phyloP scores from a whole-genome alignment of 1,139 yeast species.

The Barnettozyma hawaiiensis region DNA sequence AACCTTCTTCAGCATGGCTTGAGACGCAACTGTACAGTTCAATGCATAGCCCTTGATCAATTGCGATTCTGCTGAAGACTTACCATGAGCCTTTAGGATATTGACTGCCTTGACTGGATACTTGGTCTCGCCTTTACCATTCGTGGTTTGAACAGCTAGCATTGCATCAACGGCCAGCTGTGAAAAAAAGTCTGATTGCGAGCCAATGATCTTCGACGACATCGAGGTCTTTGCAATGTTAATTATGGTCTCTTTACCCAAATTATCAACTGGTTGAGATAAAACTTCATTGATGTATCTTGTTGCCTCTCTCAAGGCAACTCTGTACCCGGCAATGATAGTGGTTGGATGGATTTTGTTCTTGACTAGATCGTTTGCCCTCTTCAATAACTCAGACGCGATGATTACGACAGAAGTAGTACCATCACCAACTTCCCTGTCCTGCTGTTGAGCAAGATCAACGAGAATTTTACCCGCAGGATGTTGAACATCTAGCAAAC shows the following conservation, averaged over 20 bases:
- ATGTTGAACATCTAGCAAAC: slow-evolving; percentile 92
- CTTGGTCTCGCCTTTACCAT: slow-evolving; percentile 79
- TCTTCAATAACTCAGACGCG: slow-evolving; percentile 84
- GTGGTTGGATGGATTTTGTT: slow-evolving; percentile 97
- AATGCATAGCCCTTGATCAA: slow-evolving; percentile 92
- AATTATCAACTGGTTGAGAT: slow-evolving; percentile 70
- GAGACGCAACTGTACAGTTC: slow-evolving; percentile 96
- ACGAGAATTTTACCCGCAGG: slow-evolving; percentile 98
- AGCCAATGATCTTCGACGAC: slow-evolving; percentile 96
- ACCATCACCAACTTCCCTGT: slow-evolving; percentile 98
- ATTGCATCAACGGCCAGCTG: slow-evolving; percentile 92
- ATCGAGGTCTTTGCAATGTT: slow-evolving; percentile 95
- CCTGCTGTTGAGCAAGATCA: slow-evolving; percentile 98
- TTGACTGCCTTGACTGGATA: slow-evolving; percentile 98
- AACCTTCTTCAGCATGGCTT: slow-evolving; percentile 84
- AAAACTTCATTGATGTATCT: slow-evolving; percentile 83
- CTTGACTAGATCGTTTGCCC: slow-evolving; percentile 92
- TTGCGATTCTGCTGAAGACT: slow-evolving; percentile 79
- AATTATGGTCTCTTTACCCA: slow-evolving; percentile 77
- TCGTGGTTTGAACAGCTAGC: slow-evolving; percentile 89
- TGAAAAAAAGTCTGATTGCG: slow-evolving; percentile 87
- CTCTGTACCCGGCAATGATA: slow-evolving; percentile 90
- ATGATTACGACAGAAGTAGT: slow-evolving; percentile 94
- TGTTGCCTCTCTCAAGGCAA: slow-evolving; percentile 89
- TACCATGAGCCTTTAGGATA: slow-evolving; percentile 94